A percentile compares a stretch with the other conserved stretches of the same genome.
Evolutionary conservation across 768 basidiomycete species (phyloP).

Genomic region (Termitomyces bulborhizus): DNA sequence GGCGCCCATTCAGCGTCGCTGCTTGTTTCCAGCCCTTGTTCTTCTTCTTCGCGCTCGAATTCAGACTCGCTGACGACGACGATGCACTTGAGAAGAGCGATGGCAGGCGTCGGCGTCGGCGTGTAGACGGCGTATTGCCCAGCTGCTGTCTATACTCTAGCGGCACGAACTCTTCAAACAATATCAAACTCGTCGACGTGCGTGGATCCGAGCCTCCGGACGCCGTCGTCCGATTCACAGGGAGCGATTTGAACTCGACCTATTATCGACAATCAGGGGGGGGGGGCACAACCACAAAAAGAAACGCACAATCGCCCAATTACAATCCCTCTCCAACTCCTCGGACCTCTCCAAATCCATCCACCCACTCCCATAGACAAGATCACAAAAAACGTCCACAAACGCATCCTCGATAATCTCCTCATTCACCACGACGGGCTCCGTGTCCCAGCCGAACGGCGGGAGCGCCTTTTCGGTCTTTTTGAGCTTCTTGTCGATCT

Average conservation of each 20-base stretch:
- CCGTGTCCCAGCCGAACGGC: conserved; percentile 90
- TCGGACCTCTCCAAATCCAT: conserved; percentile 72
- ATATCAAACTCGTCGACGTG: conserved; percentile 61
- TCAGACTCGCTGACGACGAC: too few species aligned
- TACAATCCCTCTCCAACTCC: conserved; percentile 77
- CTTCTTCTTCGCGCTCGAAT: too few species aligned
- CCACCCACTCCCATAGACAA: conserved; percentile 81
- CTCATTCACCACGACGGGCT: conserved; percentile 69
- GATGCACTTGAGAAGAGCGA: conserved; percentile 49
- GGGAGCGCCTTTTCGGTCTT: conserved; percentile 80
- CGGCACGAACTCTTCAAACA: conserved; percentile 95
- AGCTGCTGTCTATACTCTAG: conserved; percentile 79
- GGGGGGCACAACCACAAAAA: too few species aligned
- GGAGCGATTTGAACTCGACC: conserved; percentile 85
- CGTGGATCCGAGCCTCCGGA: conserved; percentile 55
- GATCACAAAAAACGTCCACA: conserved; percentile 78
- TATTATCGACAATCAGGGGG: too few species aligned
- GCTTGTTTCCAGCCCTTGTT: conserved; percentile 60
- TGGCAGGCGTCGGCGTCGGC: conserved; percentile 62
- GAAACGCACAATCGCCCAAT: conserved; percentile 82
- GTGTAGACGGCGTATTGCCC: conserved; percentile 41
- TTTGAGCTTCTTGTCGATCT: conserved; percentile 71
- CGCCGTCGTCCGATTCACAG: conserved; percentile 31
- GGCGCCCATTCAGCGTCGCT: conserved; percentile 73
- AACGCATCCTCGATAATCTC: conserved; percentile 90